Evolutionary conservation across 371 early-diverging fungal species (phyloP), one percentile per base, ranked within the genome.

Genomic region (Circinella umbellata): DNA sequence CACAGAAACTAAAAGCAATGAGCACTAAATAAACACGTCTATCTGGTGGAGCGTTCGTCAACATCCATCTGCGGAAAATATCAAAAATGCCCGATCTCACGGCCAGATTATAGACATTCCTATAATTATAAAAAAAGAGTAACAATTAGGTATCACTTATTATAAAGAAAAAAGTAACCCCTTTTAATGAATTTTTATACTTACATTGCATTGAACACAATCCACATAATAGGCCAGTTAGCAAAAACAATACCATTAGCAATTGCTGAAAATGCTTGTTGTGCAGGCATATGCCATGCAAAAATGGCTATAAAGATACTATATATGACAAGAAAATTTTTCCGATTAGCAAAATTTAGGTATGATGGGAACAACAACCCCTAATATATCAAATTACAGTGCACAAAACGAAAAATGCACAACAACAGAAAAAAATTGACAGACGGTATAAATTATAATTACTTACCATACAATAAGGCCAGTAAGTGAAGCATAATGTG

Each of bases 141-240:
- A 27, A 27, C 27, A 27, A 27, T 27, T 27, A 27, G 27, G 2
- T 27, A 27, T 27, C 27, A 27, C 0, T 27, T 1, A 27, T 27
- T 0, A 27, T 27, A 27, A 27, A 27, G 2, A 27, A 27, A 27
- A 27, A 27, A 27, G 27, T 27, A 27, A 27, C 27, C 27, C 27
- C 27, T 27, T 27, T 27, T 27, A 27, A 27, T 27, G 27, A 27
- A 27, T 27, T 0, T 27, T 27, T 27, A 27, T 2, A 57, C 64
- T 70, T 77, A 78, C 81, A 84, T 80, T 0, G 85, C 85, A 61
- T 85, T 82, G 13, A 82, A 72, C 2, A 85, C 85, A 39, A 85
- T 85, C 85, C 85, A 85, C 85, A 85, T 85, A 68, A 85, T 82
- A 0, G 85, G 85, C 85, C 85, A 85, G 46, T 84, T 80, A 3